Base-by-base conservation (phyloP, 2,329 filamentous ascomycete species). In the Nothopassalora personata region DNA sequence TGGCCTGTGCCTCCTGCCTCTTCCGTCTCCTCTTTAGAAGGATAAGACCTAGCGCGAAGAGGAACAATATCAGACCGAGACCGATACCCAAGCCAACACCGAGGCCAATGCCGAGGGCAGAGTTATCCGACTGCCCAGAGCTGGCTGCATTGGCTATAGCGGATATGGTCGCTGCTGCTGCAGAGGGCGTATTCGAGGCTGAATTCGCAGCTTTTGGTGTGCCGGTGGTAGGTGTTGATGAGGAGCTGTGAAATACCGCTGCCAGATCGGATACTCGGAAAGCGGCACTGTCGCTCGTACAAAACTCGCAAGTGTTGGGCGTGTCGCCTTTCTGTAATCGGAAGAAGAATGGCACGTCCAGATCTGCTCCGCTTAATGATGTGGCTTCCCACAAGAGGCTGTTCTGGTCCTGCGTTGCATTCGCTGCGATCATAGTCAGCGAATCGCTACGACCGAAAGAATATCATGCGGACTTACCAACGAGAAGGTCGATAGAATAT, bases 271-370 rank as follows among this genome's bases (percentile, higher is more conserved):
- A 36, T 5, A 61, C 58, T 34, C 43, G 47, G 23, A 63, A 56
- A 8, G 43, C 31, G 1, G 54, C 34, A 30, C 57, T 64, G 19
- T 53, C 52, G 23, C 53, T 56, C n/a, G 48, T 52, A 33, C 63
- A 65, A 7, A 45, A 48, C 18, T 58, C 57, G 48, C 61, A 63
- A 18, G 58, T 53, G 45, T 60, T 60, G 11, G 60, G 61, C 48
- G 53, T 39, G 31, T 65, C 59, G 36, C 59, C 56, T 45, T 65
- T 65, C 28, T 64, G 61, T 31, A 65, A 55, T 23, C 59, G 59
- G 23, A 65, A 63, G 36, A 58, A 58, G n/a, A 61, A 58, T 8
- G 54, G 23, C 5, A 33, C 19, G 8, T 34, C 45, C 27, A 60
- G 53, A 18, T 53, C 31, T 34, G 46, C 30, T 15, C 49, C 33